Evolutionary conservation across 1,284 basidiomycete genomes (phyloP).

Genomic region (Melampsora larici-populina): DNA sequence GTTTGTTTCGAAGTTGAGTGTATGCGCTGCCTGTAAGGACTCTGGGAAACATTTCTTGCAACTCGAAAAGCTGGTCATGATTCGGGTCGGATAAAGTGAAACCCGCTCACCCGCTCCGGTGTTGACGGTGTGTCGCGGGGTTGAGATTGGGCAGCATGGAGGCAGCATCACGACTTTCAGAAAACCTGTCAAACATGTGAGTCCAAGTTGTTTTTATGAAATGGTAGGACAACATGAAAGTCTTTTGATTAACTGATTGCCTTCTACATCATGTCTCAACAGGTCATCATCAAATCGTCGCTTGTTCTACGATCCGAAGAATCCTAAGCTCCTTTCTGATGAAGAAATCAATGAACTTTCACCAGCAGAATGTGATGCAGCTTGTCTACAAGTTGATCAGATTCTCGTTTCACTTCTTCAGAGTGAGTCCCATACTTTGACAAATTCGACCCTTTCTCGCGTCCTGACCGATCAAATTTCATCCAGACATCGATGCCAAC

Average conservation of each 20-base stretch:
- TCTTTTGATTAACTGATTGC: no score
- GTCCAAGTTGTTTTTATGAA: neutral
- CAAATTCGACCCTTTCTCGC: neutral
- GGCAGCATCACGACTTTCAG: no score
- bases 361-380: conserved; percentile 32
- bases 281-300: conserved; percentile 25
- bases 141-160: no score
- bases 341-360: conserved; percentile 13
- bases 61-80: no score
- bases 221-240: no score
- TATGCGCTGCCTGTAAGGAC: no score
- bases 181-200: neutral
- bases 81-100: no score
- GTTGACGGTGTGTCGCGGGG: no score
- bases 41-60: no score
- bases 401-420: conserved; percentile 38
- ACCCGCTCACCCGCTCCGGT: no score
- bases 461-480: neutral
- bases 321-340: conserved; percentile 29
- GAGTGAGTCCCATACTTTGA: conserved; percentile 3
- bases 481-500: conserved; percentile 38
- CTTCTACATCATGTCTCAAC: neutral
- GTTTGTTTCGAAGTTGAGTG: no score
- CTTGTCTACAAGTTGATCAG: conserved; percentile 37
- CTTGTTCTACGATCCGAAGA: conserved; percentile 33